Evolutionary conservation across 352 stramenopile genomes (phyloP), one percentile per base, ranked within the genome.

Genomic region (Globisporangium spinosum): DNA sequence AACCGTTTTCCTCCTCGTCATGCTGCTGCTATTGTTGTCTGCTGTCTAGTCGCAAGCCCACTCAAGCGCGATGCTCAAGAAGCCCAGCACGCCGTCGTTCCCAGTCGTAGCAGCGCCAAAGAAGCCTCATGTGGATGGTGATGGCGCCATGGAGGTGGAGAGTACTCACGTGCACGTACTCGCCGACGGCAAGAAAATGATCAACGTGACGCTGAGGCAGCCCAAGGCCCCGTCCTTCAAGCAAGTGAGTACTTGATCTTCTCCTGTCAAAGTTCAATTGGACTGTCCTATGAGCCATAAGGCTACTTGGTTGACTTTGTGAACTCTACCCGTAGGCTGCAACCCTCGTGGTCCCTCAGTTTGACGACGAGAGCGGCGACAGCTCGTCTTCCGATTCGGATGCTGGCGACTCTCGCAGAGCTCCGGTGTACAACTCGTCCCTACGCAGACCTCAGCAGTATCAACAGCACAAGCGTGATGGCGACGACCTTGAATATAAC

Each of bases 331-430:
- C 1, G 32, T 2, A 79, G 84, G 60, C 58, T 15, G 76, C 80
- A 45, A 45, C 38, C 53, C 69, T 93, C 7, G 74, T 82, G 29
- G 40, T 93, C n/a, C 82, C 85, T 40, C 71, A 78, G 51, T 93
- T 91, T 60, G 81, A 93, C 59, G 83, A 93, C 20, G 82, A 90
- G 38, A 56, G 58, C 40, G 69, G 72, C 57, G 81, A 85, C 27
- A 80, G 80, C 58, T 86, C 74, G 27, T 79, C 70, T 12, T 80
- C 71, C 5, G 72, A 72, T 23, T 69, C 70, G 22, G 77, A 77
- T 20, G 66, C 68, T 8, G 64, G 55, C 32, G 59, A 23, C 2
- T 22, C 32, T 17, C 45, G 10, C 9, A 25, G 20, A 57, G 43
- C 9, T 15, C 57, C 23, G 62, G 22, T 62, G 68, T 65, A 61